A percentile compares a stretch with the other conserved stretches of the same genome.
These are phyloP conservation scores for Lactarius pseudohatsudake DNA, from an alignment of 768 basidiomycete species.

Conservation along the genomic window DNA sequence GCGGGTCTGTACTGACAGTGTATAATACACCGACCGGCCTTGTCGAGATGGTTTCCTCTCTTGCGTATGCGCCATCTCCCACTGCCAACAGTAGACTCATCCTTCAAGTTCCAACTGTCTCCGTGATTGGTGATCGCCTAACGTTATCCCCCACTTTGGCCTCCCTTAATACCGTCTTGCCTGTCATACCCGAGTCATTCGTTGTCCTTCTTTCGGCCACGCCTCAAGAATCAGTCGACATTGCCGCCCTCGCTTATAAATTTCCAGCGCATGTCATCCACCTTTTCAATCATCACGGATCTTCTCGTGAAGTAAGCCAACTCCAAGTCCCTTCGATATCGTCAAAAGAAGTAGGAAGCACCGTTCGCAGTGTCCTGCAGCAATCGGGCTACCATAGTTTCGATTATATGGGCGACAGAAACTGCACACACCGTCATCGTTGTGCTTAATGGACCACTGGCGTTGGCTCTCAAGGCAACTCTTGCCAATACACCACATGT, in stretches of 20 bases:
- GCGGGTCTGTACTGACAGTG: constrained; percentile 64
- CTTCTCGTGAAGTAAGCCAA: constrained; percentile 73
- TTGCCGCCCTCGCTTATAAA: constrained; percentile 74
- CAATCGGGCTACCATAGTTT: constrained; percentile 72
- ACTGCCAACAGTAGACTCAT: constrained; percentile 66
- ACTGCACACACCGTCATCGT: constrained; percentile 69
- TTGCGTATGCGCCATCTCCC: constrained; percentile 68
- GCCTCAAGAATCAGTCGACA: constrained; percentile 77
- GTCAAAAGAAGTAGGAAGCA: constrained; percentile 33
- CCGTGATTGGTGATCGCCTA: constrained; percentile 62
- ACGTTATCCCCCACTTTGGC: constrained; percentile 77
- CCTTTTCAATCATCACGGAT: constrained; percentile 84
- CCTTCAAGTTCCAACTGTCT: constrained; percentile 79
- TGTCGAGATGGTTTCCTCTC: constrained; percentile 76
- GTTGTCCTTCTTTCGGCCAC: constrained; percentile 81
- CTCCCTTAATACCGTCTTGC: constrained; percentile 57
- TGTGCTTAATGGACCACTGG: constrained; percentile 72
- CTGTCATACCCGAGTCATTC: constrained; percentile 61
- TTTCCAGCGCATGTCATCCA: constrained; percentile 77
- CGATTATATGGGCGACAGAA: constrained; percentile 65
- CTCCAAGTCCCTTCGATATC: constrained; percentile 43
- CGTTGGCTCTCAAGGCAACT: constrained; percentile 58
- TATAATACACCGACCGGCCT: constrained; percentile 86
- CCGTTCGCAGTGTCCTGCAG: constrained; percentile 51
- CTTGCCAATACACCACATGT: constrained; percentile 47